These are phyloP conservation scores for Boletus subcaerulescens DNA, from an alignment of 768 basidiomycete species.

Conservation along the genomic window DNA sequence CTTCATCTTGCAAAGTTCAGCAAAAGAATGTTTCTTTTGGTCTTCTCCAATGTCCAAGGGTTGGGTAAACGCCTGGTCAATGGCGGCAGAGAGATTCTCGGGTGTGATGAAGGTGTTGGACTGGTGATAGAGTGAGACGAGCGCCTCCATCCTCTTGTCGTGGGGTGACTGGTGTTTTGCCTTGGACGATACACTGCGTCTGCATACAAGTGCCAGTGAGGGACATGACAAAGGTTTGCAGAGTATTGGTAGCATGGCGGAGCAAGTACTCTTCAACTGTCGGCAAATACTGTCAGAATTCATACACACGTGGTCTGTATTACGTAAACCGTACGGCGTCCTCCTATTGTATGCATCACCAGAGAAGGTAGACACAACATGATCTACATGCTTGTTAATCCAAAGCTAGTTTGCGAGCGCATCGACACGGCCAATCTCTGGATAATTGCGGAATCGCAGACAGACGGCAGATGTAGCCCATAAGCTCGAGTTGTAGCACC, in stretches of 20 bases:
- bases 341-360: background rate
- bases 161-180: constrained; percentile 14
- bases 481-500: background rate
- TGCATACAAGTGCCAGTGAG: constrained; percentile 5
- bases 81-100: constrained; percentile 61
- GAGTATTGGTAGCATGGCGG: constrained; percentile 15
- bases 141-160: constrained; percentile 56
- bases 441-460: background rate
- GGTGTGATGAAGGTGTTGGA: constrained; percentile 65
- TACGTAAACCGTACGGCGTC: constrained; percentile 14
- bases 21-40: constrained; percentile 9
- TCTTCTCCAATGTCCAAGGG: constrained; percentile 18
- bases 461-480: background rate
- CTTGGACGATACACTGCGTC: constrained; percentile 23
- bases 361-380: background rate
- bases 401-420: background rate
- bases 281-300: no score
- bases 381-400: background rate
- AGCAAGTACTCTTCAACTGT: background rate
- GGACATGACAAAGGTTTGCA: constrained; percentile 3
- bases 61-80: constrained; percentile 59
- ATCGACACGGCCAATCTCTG: background rate
- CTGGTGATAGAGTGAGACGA: constrained; percentile 78
- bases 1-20: constrained; percentile 19
- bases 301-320: background rate